Evolutionary conservation across 2,329 filamentous ascomycete genomes (phyloP).

Genomic region (Colletotrichum eleusines): DNA sequence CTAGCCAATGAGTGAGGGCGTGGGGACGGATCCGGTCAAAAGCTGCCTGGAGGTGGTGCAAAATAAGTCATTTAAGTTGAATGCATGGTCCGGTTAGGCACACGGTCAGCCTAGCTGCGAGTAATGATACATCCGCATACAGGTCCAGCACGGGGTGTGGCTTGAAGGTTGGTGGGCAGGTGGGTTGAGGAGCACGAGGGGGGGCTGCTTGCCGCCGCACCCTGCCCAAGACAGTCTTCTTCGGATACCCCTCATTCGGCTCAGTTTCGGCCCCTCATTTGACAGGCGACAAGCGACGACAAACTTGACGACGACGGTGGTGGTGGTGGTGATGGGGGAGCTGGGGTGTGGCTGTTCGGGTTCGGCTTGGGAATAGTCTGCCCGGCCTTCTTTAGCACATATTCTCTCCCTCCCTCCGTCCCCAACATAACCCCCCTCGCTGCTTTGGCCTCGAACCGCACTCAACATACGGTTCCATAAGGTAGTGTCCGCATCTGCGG

Average conservation of each 20-base stretch:
- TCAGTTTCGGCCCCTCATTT: constrained; percentile 13
- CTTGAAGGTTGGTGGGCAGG: constrained; percentile 15
- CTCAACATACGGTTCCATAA: not conserved
- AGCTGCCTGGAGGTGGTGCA: constrained; percentile 34
- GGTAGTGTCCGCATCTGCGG: not conserved
- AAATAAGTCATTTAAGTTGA: constrained; percentile 1
- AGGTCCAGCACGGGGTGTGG: constrained; percentile 16
- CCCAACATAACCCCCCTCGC: constrained; percentile 5
- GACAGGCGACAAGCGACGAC: not conserved
- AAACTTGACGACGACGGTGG: too few species aligned
- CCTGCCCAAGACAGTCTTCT: not conserved
- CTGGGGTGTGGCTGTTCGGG: not conserved
- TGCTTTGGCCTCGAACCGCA: constrained; percentile 2
- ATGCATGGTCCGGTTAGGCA: constrained; percentile 24
- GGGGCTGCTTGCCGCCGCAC: constrained; percentile 14
- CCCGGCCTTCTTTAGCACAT: not conserved
- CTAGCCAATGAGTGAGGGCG: constrained; percentile 24
- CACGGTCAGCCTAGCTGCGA: constrained; percentile 36
- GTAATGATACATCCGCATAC: constrained; percentile 17
- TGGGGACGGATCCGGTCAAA: constrained; percentile 39
- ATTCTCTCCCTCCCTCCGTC: too few species aligned
- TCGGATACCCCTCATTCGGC: constrained; percentile 19
- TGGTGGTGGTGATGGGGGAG: not conserved
- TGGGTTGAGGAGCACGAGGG: constrained; percentile 3
- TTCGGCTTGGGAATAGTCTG: not conserved